A percentile compares a stretch with the other conserved stretches of the same genome.
Evolutionary conservation across 1,284 basidiomycete genomes (phyloP).

Genomic region (Pholiota adiposa): DNA sequence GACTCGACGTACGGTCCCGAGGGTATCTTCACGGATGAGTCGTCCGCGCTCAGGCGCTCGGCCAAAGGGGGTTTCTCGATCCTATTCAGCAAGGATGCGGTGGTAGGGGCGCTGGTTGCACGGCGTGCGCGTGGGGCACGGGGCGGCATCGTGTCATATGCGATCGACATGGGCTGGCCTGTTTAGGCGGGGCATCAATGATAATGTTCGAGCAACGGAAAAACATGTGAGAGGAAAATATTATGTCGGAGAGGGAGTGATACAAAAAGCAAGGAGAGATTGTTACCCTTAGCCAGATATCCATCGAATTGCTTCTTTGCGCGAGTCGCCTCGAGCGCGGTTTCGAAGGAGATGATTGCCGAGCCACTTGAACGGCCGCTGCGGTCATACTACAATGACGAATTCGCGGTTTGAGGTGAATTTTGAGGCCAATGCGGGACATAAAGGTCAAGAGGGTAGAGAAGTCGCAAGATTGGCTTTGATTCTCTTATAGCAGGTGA

Average conservation of each 20-base stretch:
- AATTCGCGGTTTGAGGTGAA: constrained; percentile 13
- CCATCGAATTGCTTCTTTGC: constrained; percentile 91
- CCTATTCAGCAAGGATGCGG: constrained; percentile 59
- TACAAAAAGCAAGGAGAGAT: background rate
- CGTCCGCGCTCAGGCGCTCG: constrained; percentile 57
- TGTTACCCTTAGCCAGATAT: constrained; percentile 85
- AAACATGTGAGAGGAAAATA: background rate
- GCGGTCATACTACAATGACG: constrained; percentile 83
- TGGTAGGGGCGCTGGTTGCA: constrained; percentile 48
- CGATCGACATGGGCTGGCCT: constrained; percentile 86
- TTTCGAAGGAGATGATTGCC: constrained; percentile 85
- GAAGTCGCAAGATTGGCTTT: constrained; percentile 42
- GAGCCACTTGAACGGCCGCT: constrained; percentile 91
- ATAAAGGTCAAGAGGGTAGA: constrained; percentile 28
- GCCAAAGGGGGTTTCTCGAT: constrained; percentile 68
- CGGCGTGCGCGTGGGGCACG: constrained; percentile 43
- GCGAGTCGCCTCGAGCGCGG: constrained; percentile 75
- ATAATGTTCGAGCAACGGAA: background rate
- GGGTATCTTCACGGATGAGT: constrained; percentile 31
- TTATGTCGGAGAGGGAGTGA: background rate
- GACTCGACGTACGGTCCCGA: constrained; percentile 35
- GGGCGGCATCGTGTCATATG: constrained; percentile 59
- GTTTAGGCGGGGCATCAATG: constrained; percentile 15
- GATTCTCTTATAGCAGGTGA: constrained; percentile 52
- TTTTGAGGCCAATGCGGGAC: constrained; percentile 21